A percentile compares a stretch with the other conserved stretches of the same genome.
phyloP scores from a whole-genome alignment of 805 yeast species.

The Clavispora carvajalis region DNA sequence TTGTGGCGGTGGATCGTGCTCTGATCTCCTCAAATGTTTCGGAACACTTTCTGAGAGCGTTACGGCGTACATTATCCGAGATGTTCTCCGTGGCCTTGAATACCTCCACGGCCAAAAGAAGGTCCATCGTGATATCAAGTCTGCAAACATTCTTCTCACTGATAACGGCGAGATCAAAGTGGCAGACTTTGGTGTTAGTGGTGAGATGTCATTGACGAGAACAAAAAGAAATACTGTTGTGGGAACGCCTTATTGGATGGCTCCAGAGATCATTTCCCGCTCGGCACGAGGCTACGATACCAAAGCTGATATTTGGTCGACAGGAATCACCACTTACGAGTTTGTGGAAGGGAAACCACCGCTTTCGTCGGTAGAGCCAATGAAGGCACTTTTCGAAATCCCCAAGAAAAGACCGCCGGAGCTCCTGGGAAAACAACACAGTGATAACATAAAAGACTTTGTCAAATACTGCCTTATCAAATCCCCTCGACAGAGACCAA shows the following conservation, averaged over 20 bases:
- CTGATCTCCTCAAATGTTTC: conserved; percentile 59
- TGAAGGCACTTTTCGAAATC: conserved; percentile 68
- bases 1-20: conserved; percentile 92
- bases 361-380: conserved; percentile 62
- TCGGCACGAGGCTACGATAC: conserved; percentile 60
- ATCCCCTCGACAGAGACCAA: conserved; percentile 61
- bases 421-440: conserved; percentile 39
- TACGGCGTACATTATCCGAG: conserved; percentile 46
- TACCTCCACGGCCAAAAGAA: conserved; percentile 72
- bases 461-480: conserved; percentile 61
- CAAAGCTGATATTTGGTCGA: conserved; percentile 93
- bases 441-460: conserved; percentile 59
- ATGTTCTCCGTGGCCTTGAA: conserved; percentile 62
- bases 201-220: conserved; percentile 57
- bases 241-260: conserved; percentile 99
- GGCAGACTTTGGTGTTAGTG: conserved; percentile 93
- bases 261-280: conserved; percentile 81
- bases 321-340: conserved; percentile 90
- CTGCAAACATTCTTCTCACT: conserved; percentile 80
- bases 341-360: conserved; percentile 83
- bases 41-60: conserved; percentile 53
- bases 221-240: conserved; percentile 70
- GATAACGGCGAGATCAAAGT: conserved; percentile 65
- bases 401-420: conserved; percentile 63
- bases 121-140: conserved; percentile 87